Evolutionary conservation across 1,284 basidiomycete species (phyloP), one percentile per base, ranked within the genome.

Genomic region (Cystobasidium slooffiae): DNA sequence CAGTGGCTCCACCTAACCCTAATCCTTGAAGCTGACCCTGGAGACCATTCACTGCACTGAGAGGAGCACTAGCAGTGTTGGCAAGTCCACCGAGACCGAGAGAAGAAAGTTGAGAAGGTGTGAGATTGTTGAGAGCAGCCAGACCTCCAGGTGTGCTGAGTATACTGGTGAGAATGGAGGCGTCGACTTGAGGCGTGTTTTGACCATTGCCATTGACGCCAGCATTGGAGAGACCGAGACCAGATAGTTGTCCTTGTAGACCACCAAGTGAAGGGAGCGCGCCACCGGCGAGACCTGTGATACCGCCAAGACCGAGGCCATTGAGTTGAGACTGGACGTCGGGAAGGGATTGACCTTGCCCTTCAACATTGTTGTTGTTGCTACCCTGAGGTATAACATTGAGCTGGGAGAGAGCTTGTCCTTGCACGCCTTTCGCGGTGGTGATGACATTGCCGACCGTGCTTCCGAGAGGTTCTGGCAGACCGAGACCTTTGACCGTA

Each of bases 391-490:
- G 16, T 43, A 49, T 46, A 1, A 51, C 46, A 24, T 65, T 65
- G 62, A 51, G 62, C 20, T 65, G 44, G 9, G 62, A 52, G 10
- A 65, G 22, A 9, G 62, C 47, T 65, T 65, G 62, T 22, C 62
- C 62, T 65, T 65, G 62, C 6, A 65, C 46, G 51, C 62, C 62
- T 20, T 65, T 49, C 31, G 62, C 62, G 4, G 62, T 52, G 46
- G 62, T 65, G 22, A 65, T 51, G 47, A 65, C 46, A 39, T 65
- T 65, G 12, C 49, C 49, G n/a, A 65, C 62, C 9, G 62, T 65
- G 24, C 62, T 65, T 52, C 46, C 44, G 46, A 65, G 20, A 49
- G 62, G 62, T 39, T 65, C 62, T 22, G 62, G 62, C 37, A 65
- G 24, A 10, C 62, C 62, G 12, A 65, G 62, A 49, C 62, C 62